Percentiles rank a stretch among this genome's conserved stretches.
Evolutionary conservation across 495 filamentous ascomycete genomes (phyloP).

Genomic region (Pyronema domesticum): DNA sequence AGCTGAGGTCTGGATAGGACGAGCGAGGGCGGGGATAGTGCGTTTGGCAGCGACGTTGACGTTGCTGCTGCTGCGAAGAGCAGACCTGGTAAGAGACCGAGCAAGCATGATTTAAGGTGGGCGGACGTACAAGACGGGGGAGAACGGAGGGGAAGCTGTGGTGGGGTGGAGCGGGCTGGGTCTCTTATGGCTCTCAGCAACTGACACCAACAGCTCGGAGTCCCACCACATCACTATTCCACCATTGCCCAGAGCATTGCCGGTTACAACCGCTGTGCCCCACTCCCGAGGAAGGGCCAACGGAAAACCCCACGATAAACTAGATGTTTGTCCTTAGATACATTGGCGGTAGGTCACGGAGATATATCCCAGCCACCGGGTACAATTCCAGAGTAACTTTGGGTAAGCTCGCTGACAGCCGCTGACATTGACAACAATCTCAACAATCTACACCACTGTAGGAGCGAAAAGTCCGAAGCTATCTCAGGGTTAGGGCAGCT

Average conservation of each 20-base stretch:
- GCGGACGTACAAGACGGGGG: not conserved
- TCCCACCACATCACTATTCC: too few relatives aligned
- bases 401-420: too few relatives aligned
- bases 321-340: too few relatives aligned
- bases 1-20: not conserved
- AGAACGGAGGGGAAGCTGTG: not conserved
- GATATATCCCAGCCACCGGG: too few relatives aligned
- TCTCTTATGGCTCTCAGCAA: not conserved
- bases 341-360: too few relatives aligned
- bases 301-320: not conserved
- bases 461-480: too few relatives aligned
- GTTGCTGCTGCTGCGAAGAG: conserved; percentile 2
- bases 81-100: not conserved
- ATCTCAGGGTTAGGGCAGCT: too few relatives aligned
- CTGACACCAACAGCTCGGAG: too few relatives aligned
- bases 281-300: conserved; percentile 1
- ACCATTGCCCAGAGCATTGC: not conserved
- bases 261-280: not conserved
- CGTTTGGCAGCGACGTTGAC: not conserved
- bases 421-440: too few relatives aligned
- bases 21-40: not conserved
- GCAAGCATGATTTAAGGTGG: not conserved
- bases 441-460: too few relatives aligned
- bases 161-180: not conserved
- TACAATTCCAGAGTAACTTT: too few relatives aligned